Percentiles rank a stretch among this genome's conserved stretches.
Conservation (phyloP, 2,329 filamentous ascomycete species). For the Aspergillus novofumigatus region DNA sequence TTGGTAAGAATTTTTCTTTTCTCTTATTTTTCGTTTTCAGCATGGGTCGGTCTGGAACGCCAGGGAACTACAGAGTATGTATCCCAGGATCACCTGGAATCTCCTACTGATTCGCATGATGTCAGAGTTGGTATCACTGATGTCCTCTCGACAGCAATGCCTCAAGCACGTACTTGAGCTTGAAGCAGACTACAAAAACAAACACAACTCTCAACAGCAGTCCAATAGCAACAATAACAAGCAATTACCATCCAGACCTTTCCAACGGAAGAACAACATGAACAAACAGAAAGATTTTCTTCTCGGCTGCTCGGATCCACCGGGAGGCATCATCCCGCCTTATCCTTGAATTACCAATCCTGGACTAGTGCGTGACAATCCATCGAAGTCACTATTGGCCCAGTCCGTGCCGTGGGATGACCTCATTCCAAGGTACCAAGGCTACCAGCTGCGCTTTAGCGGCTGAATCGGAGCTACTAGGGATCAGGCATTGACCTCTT, state of each 20-base stretch:
- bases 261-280: background rate
- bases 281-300: background rate
- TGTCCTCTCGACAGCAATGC: background rate
- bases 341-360: background rate
- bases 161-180: background rate
- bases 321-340: conserved; percentile 3
- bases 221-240: background rate
- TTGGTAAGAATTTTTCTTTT: background rate
- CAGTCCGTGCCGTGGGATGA: conserved; percentile 13
- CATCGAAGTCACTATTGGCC: conserved; percentile 9
- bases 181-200: background rate
- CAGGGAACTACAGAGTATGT: background rate
- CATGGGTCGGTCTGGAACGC: background rate
- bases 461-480: conserved; percentile 6
- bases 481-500: conserved; percentile 1
- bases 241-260: background rate
- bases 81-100: background rate
- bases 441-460: conserved; percentile 12
- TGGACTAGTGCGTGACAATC: conserved; percentile 1
- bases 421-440: conserved; percentile 17
- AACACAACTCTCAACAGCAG: background rate
- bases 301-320: conserved; percentile 13
- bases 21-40: background rate
- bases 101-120: background rate
- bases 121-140: background rate